Evolutionary conservation across 345 rosid genomes (phyloP).

Genomic region (Trapa bicornis): DNA sequence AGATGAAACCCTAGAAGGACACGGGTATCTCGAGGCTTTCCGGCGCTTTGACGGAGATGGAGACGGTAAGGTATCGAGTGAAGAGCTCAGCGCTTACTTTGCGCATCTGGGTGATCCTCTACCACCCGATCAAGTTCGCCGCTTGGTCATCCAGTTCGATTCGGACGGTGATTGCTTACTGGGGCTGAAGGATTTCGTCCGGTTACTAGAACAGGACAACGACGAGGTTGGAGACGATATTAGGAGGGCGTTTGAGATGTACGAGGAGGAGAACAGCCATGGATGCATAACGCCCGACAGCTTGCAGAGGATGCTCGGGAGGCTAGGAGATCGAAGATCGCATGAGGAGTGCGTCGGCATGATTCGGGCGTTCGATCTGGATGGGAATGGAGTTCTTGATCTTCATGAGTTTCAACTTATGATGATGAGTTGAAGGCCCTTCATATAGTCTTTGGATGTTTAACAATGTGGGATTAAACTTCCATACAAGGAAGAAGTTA

Average conservation of each 20-base stretch:
- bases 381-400: conserved; percentile 29
- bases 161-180: conserved; percentile 12
- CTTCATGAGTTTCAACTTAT: conserved; percentile 25
- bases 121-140: conserved; percentile 6
- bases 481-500: too few species aligned
- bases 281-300: conserved; percentile 22
- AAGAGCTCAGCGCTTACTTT: conserved; percentile 19
- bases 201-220: conserved; percentile 10
- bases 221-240: conserved; percentile 11
- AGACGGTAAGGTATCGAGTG: conserved; percentile 17
- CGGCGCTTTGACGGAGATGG: conserved; percentile 13
- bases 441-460: too few species aligned
- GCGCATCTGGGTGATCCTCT: conserved; percentile 17
- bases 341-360: conserved; percentile 18
- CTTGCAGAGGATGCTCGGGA: conserved; percentile 16
- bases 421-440: conserved; percentile 18
- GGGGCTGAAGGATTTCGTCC: conserved; percentile 18
- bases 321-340: conserved; percentile 16
- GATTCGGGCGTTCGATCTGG: conserved; percentile 22
- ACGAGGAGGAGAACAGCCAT: conserved; percentile 10
- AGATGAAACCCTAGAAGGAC: neutral
- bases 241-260: conserved; percentile 24
- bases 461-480: too few species aligned
- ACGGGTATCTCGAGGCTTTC: conserved; percentile 15
- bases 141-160: conserved; percentile 14